These are phyloP conservation scores for Ceratobasidium sp. DNA, from an alignment of 1,284 basidiomycete genomes.

Conservation along the genomic window DNA sequence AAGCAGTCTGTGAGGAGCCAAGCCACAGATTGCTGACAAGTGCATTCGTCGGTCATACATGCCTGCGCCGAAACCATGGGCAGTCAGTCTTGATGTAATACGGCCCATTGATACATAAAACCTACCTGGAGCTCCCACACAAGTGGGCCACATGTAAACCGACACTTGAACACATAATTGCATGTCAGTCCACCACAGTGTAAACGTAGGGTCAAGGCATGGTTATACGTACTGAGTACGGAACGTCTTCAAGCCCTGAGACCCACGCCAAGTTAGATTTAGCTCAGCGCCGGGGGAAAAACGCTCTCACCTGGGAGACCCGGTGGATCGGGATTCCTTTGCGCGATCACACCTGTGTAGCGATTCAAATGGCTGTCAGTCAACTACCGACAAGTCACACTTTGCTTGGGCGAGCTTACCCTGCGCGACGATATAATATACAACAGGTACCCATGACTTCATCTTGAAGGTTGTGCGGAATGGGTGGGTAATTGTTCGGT, in stretches of 20 bases:
- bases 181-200: not conserved
- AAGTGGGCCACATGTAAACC: not conserved
- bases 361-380: not conserved
- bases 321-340: slow-evolving; percentile 1
- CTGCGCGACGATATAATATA: not conserved
- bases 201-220: not conserved
- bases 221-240: slow-evolving; percentile 7
- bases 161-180: not conserved
- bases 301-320: slow-evolving; percentile 1
- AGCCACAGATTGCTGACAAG: not conserved
- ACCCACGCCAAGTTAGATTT: not conserved
- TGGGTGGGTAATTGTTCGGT: not conserved
- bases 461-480: not conserved
- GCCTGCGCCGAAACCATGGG: not conserved
- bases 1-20: slow-evolving; percentile 13
- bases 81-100: not conserved
- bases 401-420: not conserved
- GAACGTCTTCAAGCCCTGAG: slow-evolving; percentile 7
- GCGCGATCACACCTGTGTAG: slow-evolving; percentile 2
- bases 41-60: slow-evolving; percentile 12
- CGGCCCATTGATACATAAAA: not conserved
- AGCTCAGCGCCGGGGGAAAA: slow-evolving; percentile 6
- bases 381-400: not conserved
- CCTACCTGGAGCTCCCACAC: slow-evolving; percentile 2
- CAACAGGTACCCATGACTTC: not conserved